A percentile compares a stretch with the other conserved stretches of the same genome.
These are phyloP conservation scores for Ganoderma lucidum DNA, from an alignment of 1,284 basidiomycete species.

Conservation along the genomic window DNA sequence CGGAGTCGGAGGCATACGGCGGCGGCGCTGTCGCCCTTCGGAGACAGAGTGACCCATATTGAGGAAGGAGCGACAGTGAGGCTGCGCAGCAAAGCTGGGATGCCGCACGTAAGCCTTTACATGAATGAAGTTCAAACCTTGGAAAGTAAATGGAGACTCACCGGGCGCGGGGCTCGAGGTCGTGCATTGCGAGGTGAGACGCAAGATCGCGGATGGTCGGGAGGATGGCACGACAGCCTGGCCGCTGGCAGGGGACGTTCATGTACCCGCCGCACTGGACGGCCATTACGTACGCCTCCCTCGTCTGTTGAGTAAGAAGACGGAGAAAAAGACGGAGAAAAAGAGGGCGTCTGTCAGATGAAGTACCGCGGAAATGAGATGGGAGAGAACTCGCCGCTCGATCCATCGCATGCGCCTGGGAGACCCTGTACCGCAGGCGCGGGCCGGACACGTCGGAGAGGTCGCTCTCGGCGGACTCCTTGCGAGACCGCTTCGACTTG, in stretches of 20 bases:
- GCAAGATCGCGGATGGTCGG: conserved; percentile 56
- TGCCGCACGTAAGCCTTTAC: background rate
- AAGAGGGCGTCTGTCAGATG: background rate
- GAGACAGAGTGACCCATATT: conserved; percentile 29
- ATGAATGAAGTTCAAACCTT: background rate
- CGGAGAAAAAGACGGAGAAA: background rate
- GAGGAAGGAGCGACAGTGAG: conserved; percentile 27
- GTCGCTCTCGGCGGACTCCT: conserved; percentile 20
- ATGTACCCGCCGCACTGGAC: conserved; percentile 39
- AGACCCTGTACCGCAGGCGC: conserved; percentile 35
- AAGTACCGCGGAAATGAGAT: background rate
- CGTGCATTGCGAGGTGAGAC: conserved; percentile 68
- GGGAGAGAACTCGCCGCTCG: conserved; percentile 45
- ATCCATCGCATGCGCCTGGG: conserved; percentile 47
- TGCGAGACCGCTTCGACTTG: conserved; percentile 13
- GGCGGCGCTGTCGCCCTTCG: conserved; percentile 10
- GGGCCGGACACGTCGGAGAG: conserved; percentile 25
- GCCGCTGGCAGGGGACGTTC: conserved; percentile 55
- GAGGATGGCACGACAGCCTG: conserved; percentile 59
- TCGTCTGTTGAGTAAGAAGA: conserved; percentile 40
- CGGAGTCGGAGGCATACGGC: conserved; percentile 24
- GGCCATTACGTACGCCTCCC: conserved; percentile 52
- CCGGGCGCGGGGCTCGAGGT: conserved; percentile 44
- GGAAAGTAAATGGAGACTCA: background rate
- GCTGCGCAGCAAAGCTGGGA: conserved; percentile 9